phyloP scores from a whole-genome alignment of 139 green algal species.

The Picochlorum sp. region DNA sequence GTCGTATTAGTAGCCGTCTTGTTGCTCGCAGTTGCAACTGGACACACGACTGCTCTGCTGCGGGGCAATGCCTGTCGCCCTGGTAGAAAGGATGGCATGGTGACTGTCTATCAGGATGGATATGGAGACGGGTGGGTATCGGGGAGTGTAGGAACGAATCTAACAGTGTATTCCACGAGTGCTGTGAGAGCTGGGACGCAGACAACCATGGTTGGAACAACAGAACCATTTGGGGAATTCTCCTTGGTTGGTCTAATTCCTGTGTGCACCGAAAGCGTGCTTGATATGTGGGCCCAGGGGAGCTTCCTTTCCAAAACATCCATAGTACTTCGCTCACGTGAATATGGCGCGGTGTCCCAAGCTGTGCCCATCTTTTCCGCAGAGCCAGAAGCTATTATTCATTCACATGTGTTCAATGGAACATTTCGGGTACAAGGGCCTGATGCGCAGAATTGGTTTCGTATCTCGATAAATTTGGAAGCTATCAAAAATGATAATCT shows the following conservation, averaged over 20 bases:
- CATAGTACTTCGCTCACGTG: background rate
- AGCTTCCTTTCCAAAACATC: background rate
- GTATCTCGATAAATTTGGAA: background rate
- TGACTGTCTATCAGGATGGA: background rate
- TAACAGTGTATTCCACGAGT: background rate
- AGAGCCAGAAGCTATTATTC: background rate
- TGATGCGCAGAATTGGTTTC: background rate
- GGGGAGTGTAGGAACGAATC: background rate
- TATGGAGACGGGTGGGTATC: background rate
- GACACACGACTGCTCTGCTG: too few species aligned
- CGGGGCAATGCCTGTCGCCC: too few species aligned
- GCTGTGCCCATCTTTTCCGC: background rate
- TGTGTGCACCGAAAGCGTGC: background rate
- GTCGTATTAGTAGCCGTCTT: too few species aligned
- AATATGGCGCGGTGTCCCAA: background rate
- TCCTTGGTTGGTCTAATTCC: background rate
- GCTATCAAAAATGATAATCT: background rate
- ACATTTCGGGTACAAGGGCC: conserved; percentile 1
- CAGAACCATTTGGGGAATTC: background rate
- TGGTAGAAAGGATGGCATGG: too few species aligned
- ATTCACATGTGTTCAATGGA: background rate
- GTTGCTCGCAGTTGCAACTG: too few species aligned
- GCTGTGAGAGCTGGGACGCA: background rate
- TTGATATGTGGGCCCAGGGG: conserved; percentile 1
- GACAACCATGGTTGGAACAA: background rate